phyloP scores from a whole-genome alignment of 75 land plant species.

The Picea glauca region DNA sequence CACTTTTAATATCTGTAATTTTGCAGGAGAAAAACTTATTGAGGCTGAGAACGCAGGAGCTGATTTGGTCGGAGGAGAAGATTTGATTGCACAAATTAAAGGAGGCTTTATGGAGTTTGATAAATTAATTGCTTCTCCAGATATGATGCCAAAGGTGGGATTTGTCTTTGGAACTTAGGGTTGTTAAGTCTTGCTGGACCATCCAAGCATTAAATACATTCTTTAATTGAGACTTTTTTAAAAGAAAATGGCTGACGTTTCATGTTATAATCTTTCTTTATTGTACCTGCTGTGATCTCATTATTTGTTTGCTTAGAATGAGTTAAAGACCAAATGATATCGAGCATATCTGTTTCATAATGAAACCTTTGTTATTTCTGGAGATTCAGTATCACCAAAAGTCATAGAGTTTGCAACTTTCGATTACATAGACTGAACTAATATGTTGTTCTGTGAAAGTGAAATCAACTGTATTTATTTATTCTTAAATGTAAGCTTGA shows the following conservation, averaged over 20 bases:
- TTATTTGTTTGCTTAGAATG: no score
- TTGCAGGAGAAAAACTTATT: constrained; percentile 80
- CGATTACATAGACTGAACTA: not conserved
- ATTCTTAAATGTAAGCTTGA: not conserved
- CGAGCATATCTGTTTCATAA: no score
- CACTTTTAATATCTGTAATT: not conserved
- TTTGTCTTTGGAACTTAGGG: not conserved
- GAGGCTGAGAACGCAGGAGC: constrained; percentile 98
- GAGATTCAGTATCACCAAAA: no score
- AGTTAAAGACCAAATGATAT: no score
- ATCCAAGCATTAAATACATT: not conserved
- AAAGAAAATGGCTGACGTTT: not conserved
- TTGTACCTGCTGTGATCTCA: not conserved
- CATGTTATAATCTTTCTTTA: not conserved
- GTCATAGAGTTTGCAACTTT: not conserved
- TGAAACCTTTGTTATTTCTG: no score
- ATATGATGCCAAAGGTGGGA: constrained; percentile 97
- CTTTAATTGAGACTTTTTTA: not conserved
- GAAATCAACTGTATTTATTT: not conserved
- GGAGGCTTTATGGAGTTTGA: constrained; percentile 97
- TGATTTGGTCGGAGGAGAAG: constrained; percentile 94
- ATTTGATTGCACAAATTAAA: constrained; percentile 81
- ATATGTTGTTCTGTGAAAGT: not conserved
- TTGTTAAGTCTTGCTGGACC: not conserved
- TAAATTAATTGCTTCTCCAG: constrained; percentile 96